Percentiles rank a stretch among this genome's conserved stretches.
Conservation (phyloP, 179 eudicot genomes). For the Sideroxylon spinosum region DNA sequence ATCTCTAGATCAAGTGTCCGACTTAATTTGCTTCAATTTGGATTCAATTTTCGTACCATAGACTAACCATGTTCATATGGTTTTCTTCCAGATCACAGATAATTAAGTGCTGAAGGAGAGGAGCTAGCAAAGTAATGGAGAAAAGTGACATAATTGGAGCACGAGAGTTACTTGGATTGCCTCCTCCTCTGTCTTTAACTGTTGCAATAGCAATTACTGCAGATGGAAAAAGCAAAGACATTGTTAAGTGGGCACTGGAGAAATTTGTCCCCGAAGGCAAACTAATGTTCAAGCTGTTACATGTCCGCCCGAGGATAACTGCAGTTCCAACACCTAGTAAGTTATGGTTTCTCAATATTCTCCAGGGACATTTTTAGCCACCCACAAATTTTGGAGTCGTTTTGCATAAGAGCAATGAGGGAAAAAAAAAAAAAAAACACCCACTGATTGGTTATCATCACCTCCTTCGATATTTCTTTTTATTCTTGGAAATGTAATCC, state of each 20-base stretch:
- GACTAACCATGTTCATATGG: background rate
- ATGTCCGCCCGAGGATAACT: constrained; percentile 63
- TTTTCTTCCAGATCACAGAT: constrained; percentile 12
- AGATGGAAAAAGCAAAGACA: constrained; percentile 48
- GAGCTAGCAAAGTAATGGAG: constrained; percentile 7
- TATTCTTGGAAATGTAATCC: background rate
- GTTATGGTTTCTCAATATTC: constrained; percentile 19
- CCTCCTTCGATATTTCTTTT: background rate
- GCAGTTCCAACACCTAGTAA: constrained; percentile 85
- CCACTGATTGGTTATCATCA: background rate
- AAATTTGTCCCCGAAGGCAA: constrained; percentile 52
- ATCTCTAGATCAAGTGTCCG: background rate
- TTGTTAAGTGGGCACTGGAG: constrained; percentile 68
- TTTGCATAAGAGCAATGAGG: background rate
- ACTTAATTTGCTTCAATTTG: background rate
- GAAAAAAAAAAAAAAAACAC: too few relatives aligned
- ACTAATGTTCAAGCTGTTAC: constrained; percentile 62
- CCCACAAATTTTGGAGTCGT: background rate
- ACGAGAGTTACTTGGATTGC: constrained; percentile 22
- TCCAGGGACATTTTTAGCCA: background rate
- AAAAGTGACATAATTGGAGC: constrained; percentile 11
- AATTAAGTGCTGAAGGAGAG: background rate
- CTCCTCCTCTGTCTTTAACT: constrained; percentile 24
- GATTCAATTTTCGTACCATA: background rate
- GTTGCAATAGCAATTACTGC: constrained; percentile 68